These are phyloP conservation scores for Coccomyxa sp. DNA, from an alignment of 139 green algal genomes.

Conservation along the genomic window DNA sequence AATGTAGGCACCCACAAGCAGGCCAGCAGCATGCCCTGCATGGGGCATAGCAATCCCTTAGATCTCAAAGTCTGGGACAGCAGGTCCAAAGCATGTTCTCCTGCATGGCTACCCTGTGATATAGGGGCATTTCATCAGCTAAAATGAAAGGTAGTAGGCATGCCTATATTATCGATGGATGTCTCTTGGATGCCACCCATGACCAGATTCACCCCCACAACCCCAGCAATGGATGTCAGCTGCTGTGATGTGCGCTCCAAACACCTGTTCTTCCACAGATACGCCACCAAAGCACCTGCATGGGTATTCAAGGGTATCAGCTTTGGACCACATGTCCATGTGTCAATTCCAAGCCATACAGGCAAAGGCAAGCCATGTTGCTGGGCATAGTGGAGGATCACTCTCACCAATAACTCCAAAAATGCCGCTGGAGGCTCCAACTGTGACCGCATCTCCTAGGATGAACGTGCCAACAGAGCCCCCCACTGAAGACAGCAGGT, in stretches of 20 bases:
- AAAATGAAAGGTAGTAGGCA: not conserved
- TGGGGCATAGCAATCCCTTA: not conserved
- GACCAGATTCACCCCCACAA: constrained; percentile 6
- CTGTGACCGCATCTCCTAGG: constrained; percentile 16
- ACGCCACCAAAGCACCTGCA: constrained; percentile 16
- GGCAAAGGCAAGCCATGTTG: no score
- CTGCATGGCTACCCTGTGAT: not conserved
- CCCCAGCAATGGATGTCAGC: constrained; percentile 7
- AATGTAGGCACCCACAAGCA: constrained; percentile 2
- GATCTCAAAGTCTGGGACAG: not conserved
- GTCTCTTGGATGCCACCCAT: constrained; percentile 7
- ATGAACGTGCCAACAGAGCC: constrained; percentile 17
- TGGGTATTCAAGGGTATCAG: not conserved
- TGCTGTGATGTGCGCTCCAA: not conserved
- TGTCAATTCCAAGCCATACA: no score
- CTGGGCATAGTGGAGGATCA: not conserved
- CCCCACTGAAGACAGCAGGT: constrained; percentile 13
- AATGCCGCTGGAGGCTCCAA: constrained; percentile 19
- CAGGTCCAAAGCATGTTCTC: not conserved
- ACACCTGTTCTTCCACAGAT: constrained; percentile 11
- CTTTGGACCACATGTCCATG: not conserved
- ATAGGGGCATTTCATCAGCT: not conserved
- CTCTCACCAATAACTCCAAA: constrained; percentile 28
- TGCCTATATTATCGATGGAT: constrained; percentile 17
- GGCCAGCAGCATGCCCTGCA: constrained; percentile 9